These are phyloP conservation scores for Pittosporum tobira DNA, from an alignment of 129 eudicot species.

Conservation along the genomic window DNA sequence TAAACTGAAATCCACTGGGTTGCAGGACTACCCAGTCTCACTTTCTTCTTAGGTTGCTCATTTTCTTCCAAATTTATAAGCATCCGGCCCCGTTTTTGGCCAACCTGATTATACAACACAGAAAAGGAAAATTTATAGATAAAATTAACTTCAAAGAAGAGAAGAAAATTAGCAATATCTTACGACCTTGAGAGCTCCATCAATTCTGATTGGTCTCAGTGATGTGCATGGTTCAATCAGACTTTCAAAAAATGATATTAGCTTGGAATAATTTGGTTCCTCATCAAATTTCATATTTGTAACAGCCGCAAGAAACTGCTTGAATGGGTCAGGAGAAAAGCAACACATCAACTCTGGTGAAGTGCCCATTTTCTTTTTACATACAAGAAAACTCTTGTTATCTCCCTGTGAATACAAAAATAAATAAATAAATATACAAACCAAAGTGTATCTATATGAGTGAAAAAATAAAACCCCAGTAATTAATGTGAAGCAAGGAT, in stretches of 20 bases:
- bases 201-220: constrained; percentile 88
- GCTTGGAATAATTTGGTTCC: constrained; percentile 92
- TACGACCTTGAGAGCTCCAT: constrained; percentile 90
- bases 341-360: constrained; percentile 97
- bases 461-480: no score
- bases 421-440: not conserved
- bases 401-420: constrained; percentile 61
- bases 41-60: constrained; percentile 97
- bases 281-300: constrained; percentile 94
- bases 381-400: constrained; percentile 95
- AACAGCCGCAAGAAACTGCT: constrained; percentile 88
- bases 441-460: no score
- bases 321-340: constrained; percentile 91
- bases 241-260: constrained; percentile 76
- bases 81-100: constrained; percentile 91
- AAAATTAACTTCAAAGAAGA: not conserved
- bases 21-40: constrained; percentile 94
- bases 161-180: not conserved
- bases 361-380: constrained; percentile 94
- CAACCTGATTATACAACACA: constrained; percentile 48
- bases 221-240: constrained; percentile 86
- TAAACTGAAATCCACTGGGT: constrained; percentile 99
- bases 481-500: not conserved
- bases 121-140: constrained; percentile 4
- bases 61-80: constrained; percentile 94